Percentiles rank a stretch among this genome's conserved stretches.
These are phyloP conservation scores for Klebsormidium nitens DNA, from an alignment of 139 green algal genomes.

Conservation along the genomic window DNA sequence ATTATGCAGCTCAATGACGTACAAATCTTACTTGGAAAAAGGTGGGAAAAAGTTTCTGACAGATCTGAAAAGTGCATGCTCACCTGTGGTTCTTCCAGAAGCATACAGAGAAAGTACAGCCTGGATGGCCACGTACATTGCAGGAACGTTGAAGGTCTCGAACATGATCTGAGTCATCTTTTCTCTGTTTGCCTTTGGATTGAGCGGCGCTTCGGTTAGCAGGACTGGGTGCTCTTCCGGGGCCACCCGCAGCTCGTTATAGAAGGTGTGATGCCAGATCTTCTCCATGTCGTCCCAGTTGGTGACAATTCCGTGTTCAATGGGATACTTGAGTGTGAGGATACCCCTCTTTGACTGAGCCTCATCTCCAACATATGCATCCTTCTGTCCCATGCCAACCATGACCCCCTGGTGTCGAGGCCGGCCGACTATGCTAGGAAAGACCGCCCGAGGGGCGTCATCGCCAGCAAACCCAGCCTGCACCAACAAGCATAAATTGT, in stretches of 20 bases:
- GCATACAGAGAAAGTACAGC: conserved; percentile 49
- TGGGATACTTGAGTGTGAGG: conserved; percentile 52
- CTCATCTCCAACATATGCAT: conserved; percentile 52
- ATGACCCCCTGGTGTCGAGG: conserved; percentile 44
- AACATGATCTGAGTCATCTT: conserved; percentile 59
- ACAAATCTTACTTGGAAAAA: no score
- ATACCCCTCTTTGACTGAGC: conserved; percentile 52
- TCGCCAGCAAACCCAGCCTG: conserved; percentile 51
- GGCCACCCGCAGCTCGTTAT: conserved; percentile 54
- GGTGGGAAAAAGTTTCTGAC: no score
- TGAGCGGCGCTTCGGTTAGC: conserved; percentile 46
- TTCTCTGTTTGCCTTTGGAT: conserved; percentile 52
- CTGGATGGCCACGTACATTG: conserved; percentile 50
- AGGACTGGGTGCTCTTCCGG: conserved; percentile 52
- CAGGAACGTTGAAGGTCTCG: conserved; percentile 53
- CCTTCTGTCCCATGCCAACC: conserved; percentile 52
- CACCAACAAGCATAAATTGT: not conserved
- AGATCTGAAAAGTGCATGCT: no score
- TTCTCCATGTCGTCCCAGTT: conserved; percentile 61
- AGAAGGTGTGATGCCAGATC: conserved; percentile 58
- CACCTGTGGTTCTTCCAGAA: conserved; percentile 40
- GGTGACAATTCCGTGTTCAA: conserved; percentile 53
- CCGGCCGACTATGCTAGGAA: conserved; percentile 49
- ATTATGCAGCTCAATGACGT: no score
- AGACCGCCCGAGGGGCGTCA: conserved; percentile 48